Base-by-base conservation (phyloP, 2,329 filamentous ascomycete genomes). In the Talaromyces verruculosus region DNA sequence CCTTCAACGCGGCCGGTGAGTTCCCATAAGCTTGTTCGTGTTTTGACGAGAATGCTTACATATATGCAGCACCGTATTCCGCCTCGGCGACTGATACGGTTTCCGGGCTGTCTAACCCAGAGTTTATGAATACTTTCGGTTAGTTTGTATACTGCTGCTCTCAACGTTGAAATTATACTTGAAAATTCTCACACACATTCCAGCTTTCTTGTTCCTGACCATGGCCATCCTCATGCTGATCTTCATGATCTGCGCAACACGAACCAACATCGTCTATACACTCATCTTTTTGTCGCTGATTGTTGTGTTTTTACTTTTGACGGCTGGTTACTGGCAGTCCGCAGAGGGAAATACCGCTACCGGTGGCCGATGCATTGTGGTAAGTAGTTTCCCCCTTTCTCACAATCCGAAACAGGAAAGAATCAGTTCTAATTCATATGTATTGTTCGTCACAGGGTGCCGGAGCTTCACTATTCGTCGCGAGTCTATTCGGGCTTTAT, bases 261-360 rank as follows among this genome's bases (percentile, higher is more conserved):
- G 90, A 58, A 92, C 89, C 35, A 93, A 93, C 74, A 65, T 91
- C 10, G 83, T 87, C 75, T 91, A 92, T 77, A 84, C 90, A 70
- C 69, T 87, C 64, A 89, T 93, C 76, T 92, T 92, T 80, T 72
- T 87, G 67, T 81, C 81, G 1, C 83, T 92, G n/a, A 75, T 85
- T 19, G 72, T 87, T 13, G 80, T 83, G 2, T 91, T 92, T 72
- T 74, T 77, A 13, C 78, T 87, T 30, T 80, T 92, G 37, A 83
- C 88, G 0, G 87, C 82, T 2, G 83, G 83, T 0, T 90, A 87
- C 76, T 89, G 85, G 82, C 75, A 84, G 19, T 71, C 83, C 8
- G 87, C 87, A 2, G 69, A 78, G 19, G 78, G 72, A 0, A 76
- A 80, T 33, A 69, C 71, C 0, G 67, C 59, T 0, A 67, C 69